A percentile compares a stretch with the other conserved stretches of the same genome.
These are phyloP conservation scores for Lentinula sp. DNA, from an alignment of 768 basidiomycete species.

Conservation along the genomic window DNA sequence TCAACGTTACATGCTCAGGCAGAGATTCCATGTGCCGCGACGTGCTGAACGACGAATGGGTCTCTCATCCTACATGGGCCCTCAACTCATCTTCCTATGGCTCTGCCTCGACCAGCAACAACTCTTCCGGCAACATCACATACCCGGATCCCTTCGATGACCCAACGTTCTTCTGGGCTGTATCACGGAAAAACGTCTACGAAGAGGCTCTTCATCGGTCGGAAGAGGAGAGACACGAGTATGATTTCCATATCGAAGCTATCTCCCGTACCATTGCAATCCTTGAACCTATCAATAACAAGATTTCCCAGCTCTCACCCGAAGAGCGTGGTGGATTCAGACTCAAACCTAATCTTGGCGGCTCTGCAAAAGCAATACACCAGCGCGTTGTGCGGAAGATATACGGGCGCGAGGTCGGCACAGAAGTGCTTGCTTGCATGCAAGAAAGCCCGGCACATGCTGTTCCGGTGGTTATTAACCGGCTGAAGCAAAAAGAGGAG, in stretches of 20 bases:
- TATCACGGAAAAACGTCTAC: constrained; percentile 91
- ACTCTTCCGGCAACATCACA: not conserved
- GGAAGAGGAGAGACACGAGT: constrained; percentile 98
- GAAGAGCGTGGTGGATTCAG: constrained; percentile 82
- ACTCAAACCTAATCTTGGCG: constrained; percentile 84
- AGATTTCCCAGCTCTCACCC: constrained; percentile 69
- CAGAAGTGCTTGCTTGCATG: constrained; percentile 81
- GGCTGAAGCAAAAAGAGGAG: constrained; percentile 94
- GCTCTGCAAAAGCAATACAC: constrained; percentile 84
- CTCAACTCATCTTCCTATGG: constrained; percentile 1
- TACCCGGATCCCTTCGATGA: constrained; percentile 45
- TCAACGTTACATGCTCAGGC: constrained; percentile 84
- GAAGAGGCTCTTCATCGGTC: constrained; percentile 95
- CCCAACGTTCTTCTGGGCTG: constrained; percentile 76
- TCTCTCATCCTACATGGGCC: constrained; percentile 93
- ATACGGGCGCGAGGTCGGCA: constrained; percentile 81
- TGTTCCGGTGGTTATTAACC: constrained; percentile 82
- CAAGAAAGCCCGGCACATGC: constrained; percentile 89
- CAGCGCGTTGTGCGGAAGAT: constrained; percentile 95
- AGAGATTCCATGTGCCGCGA: constrained; percentile 96
- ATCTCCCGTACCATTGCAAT: constrained; percentile 85
- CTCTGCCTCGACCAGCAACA: not conserved
- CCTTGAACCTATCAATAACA: constrained; percentile 87
- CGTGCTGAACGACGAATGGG: constrained; percentile 97
- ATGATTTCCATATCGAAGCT: constrained; percentile 97